Base-by-base conservation (phyloP, 176 grass and related monocot genomes). In the Guadua angustifolia region DNA sequence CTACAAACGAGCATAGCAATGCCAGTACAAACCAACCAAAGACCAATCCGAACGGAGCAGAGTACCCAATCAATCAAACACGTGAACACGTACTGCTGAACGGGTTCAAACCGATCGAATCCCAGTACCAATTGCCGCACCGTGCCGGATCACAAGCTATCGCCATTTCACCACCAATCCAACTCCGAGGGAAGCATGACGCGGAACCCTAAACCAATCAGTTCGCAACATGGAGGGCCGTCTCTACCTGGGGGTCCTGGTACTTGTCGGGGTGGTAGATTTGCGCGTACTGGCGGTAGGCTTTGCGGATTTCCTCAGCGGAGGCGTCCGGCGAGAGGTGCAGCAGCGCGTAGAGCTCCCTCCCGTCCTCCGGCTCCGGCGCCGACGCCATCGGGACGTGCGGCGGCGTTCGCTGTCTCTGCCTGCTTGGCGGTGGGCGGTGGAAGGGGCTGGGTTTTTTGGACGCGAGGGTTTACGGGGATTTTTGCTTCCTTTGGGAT, bases 231-330 rank as follows among this genome's bases (percentile, higher is more conserved):
- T 47, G 18, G 42, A 42, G 78, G 64, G 7, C 79, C 13, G 7
- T 35, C 60, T 9, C 14, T 12, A 97, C 94, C 78, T 97, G 89
- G 22, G 59, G 56, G 22, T 93, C 89, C 55, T 89, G 91, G 75
- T 97, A 94, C 82, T 97, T 97, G 87, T 97, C 94, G 38, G 94
- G 94, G 74, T 94, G 94, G 89, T 97, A 97, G 85, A 97, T 90
- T 94, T 97, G 94, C 16, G 94, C 94, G 74, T 81, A 97, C 60
- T 97, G 91, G 82, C 91, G 94, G 71, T 94, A 97, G n/a, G 94
- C 94, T 84, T 81, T 79, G 87, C 94, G 94, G 87, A 97, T 84
- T 83, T 97, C 94, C 88, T 97, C 94, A 22, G 78, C 75, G 58
- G 94, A 84, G 74, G 94, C 72, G 29, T 97, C 91, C 43, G 94